These are phyloP conservation scores for Chaetothyriales sp. DNA, from an alignment of 2,329 filamentous ascomycete species.

Conservation along the genomic window DNA sequence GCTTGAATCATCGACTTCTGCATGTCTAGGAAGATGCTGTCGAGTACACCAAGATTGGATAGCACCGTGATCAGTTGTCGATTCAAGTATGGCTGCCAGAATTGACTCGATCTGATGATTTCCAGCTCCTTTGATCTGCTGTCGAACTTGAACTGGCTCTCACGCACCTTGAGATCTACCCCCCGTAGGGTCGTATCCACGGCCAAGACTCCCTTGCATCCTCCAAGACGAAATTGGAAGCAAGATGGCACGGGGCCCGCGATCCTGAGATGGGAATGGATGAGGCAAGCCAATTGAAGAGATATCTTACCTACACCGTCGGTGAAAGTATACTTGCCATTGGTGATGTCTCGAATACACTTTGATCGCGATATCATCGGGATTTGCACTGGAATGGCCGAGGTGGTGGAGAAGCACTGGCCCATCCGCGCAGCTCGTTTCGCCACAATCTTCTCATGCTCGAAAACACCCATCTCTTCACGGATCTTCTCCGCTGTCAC, in stretches of 20 bases:
- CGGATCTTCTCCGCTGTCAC: constrained; percentile 65
- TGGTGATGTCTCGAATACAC: constrained; percentile 55
- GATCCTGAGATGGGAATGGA: constrained; percentile 56
- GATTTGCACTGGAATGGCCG: constrained; percentile 28
- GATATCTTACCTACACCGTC: constrained; percentile 96
- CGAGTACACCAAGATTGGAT: constrained; percentile 58
- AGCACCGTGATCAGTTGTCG: constrained; percentile 82
- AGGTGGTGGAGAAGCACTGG: constrained; percentile 89
- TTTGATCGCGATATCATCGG: constrained; percentile 28
- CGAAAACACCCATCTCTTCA: constrained; percentile 73
- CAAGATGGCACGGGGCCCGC: constrained; percentile 55
- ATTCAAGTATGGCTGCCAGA: constrained; percentile 68
- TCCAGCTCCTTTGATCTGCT: constrained; percentile 61
- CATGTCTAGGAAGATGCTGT: constrained; percentile 52
- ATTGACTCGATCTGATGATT: constrained; percentile 68
- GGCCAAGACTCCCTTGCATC: constrained; percentile 78
- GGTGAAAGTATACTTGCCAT: constrained; percentile 60
- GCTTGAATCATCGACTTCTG: constrained; percentile 56
- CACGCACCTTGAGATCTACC: constrained; percentile 61
- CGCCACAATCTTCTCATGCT: constrained; percentile 67
- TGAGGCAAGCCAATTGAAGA: constrained; percentile 55
- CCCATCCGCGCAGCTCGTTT: constrained; percentile 82
- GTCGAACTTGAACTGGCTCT: constrained; percentile 78
- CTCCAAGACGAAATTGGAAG: constrained; percentile 83
- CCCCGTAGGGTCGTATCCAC: constrained; percentile 56